These are phyloP conservation scores for Luffa acutangula DNA, from an alignment of 306 rosid species.

Conservation along the genomic window DNA sequence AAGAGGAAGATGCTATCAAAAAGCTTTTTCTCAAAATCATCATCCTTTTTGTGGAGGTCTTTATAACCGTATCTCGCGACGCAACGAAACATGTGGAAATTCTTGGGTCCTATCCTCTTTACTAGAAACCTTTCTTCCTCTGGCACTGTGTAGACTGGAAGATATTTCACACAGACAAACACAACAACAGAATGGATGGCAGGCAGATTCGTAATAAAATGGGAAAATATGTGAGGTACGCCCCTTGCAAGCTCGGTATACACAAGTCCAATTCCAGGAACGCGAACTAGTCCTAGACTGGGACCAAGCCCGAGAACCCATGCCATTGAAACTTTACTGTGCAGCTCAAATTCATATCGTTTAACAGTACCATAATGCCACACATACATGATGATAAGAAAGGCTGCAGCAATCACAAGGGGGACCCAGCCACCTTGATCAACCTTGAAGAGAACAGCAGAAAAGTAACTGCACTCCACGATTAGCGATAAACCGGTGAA, in stretches of 20 bases:
- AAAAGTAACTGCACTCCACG: conserved; percentile 79
- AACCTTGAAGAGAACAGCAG: conserved; percentile 76
- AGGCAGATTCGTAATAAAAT: conserved; percentile 92
- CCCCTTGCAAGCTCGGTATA: conserved; percentile 96
- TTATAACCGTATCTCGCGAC: conserved; percentile 88
- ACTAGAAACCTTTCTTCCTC: conserved; percentile 89
- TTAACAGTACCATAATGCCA: conserved; percentile 88
- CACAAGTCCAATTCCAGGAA: conserved; percentile 92
- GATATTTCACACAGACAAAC: conserved; percentile 87
- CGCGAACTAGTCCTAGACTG: conserved; percentile 89
- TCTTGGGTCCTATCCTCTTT: conserved; percentile 78
- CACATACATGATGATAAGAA: conserved; percentile 65
- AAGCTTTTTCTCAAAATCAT: conserved; percentile 75
- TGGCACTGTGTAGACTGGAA: conserved; percentile 86
- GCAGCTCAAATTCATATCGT: conserved; percentile 81
- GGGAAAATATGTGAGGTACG: conserved; percentile 92
- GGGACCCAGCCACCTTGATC: conserved; percentile 97
- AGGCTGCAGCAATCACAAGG: conserved; percentile 69
- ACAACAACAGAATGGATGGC: conserved; percentile 91
- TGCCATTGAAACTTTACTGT: conserved; percentile 89
- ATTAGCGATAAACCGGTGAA: conserved; percentile 56
- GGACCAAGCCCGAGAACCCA: conserved; percentile 99
- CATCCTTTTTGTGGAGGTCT: conserved; percentile 82
- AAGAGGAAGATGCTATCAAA: conserved; percentile 57
- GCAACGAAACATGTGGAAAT: conserved; percentile 82